Percentiles rank a stretch among this genome's conserved stretches.
These are phyloP conservation scores for Candida methanosorbosa DNA, from an alignment of 805 yeast genomes.

Conservation along the genomic window DNA sequence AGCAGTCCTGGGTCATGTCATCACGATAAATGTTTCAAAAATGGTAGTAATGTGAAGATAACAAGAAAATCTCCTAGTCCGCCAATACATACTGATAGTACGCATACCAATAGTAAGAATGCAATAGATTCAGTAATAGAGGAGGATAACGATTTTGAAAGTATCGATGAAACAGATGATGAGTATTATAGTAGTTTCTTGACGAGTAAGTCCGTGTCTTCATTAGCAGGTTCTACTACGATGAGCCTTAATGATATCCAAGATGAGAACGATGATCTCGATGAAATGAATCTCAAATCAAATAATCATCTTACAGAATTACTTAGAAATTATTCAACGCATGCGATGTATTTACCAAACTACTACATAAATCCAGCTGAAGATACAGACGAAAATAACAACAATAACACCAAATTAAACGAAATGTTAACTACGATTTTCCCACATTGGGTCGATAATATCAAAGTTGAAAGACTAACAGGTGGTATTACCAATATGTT, in stretches of 20 bases:
- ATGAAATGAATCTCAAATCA: background rate
- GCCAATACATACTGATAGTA: background rate
- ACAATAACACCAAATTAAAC: slow-evolving; percentile 29
- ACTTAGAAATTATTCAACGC: slow-evolving; percentile 28
- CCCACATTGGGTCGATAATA: slow-evolving; percentile 26
- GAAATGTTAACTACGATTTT: slow-evolving; percentile 33
- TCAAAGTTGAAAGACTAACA: slow-evolving; percentile 36
- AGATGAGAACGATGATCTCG: background rate
- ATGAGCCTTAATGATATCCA: background rate
- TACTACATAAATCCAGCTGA: slow-evolving; percentile 27
- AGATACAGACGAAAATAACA: too few species aligned
- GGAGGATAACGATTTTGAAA: too few species aligned
- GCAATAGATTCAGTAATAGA: background rate
- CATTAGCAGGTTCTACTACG: slow-evolving; percentile 8
- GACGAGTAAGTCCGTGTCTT: slow-evolving; percentile 17
- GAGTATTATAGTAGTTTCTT: slow-evolving; percentile 14
- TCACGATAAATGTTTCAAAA: too few species aligned
- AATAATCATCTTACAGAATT: slow-evolving; percentile 4
- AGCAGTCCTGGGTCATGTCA: too few species aligned
- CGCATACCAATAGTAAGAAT: background rate
- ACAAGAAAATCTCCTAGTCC: too few species aligned
- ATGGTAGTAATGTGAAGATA: too few species aligned
- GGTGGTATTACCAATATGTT: slow-evolving; percentile 64
- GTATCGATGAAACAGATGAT: background rate
- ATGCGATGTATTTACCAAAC: slow-evolving; percentile 42